Conservation (phyloP, 2,329 filamentous ascomycete genomes). For the Xylariales sp. region DNA sequence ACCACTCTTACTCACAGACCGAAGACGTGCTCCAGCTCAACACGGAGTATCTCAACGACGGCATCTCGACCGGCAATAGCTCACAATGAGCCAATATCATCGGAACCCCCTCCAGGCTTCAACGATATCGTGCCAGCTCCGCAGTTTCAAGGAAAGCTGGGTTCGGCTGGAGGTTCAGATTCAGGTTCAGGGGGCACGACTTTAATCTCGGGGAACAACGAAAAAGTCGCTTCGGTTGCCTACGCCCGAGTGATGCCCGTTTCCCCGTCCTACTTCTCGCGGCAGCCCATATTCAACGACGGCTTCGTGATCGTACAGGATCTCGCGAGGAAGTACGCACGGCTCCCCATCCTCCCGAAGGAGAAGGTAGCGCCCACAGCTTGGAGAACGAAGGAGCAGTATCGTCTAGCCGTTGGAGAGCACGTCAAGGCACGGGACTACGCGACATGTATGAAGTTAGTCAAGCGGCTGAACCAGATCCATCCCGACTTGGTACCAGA, state of each 20-base stretch:
- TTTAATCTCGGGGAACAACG: too few relatives aligned
- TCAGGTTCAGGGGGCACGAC: background rate
- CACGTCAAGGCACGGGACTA: constrained; percentile 73
- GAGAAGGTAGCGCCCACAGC: constrained; percentile 67
- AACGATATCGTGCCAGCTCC: background rate
- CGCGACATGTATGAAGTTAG: constrained; percentile 67
- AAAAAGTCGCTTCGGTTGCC: constrained; percentile 22
- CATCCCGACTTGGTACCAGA: constrained; percentile 70
- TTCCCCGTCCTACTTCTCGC: constrained; percentile 93
- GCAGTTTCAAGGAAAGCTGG: too few relatives aligned
- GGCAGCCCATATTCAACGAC: constrained; percentile 81
- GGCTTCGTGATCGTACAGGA: constrained; percentile 68
- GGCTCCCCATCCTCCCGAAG: constrained; percentile 64
- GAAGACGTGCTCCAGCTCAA: constrained; percentile 8
- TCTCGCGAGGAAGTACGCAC: constrained; percentile 66
- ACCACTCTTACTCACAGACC: constrained; percentile 11
- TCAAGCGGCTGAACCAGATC: constrained; percentile 80
- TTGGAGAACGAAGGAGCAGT: constrained; percentile 77
- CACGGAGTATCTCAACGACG: constrained; percentile 8
- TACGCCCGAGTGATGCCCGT: constrained; percentile 73
- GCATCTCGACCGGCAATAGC: constrained; percentile 11
- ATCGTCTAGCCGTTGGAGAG: constrained; percentile 67
- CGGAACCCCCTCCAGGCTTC: background rate
- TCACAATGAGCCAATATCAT: background rate
- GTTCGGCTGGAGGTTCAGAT: too few relatives aligned